Percentiles rank a stretch among this genome's conserved stretches.
Conservation (phyloP, 345 rosid genomes). For the Clarkia xantiana region DNA sequence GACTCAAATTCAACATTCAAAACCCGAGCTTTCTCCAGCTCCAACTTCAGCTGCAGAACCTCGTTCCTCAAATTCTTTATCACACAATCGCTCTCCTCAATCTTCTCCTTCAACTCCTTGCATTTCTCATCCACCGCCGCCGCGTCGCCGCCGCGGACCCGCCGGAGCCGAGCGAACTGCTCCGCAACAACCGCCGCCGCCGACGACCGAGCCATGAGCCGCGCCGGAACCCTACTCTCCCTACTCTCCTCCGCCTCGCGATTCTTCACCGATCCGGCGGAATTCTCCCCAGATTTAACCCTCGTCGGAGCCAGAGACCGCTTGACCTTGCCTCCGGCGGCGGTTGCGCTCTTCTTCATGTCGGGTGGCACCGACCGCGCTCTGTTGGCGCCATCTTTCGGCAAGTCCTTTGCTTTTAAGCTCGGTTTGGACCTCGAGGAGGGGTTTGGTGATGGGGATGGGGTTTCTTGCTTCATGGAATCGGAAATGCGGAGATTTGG, state of each 20-base stretch:
- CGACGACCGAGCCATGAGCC: conserved; percentile 21
- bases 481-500: too few relatives aligned
- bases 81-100: conserved; percentile 30
- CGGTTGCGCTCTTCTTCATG: conserved; percentile 14
- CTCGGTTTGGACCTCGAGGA: conserved; percentile 28
- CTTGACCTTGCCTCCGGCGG: conserved; percentile 14
- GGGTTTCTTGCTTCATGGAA: conserved; percentile 18
- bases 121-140: conserved; percentile 16
- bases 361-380: conserved; percentile 31
- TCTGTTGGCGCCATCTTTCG: conserved; percentile 14
- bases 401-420: conserved; percentile 25
- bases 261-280: conserved; percentile 21
- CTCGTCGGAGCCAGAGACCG: conserved; percentile 25
- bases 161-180: conserved; percentile 42
- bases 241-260: conserved; percentile 13
- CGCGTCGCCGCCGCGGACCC: conserved; percentile 11
- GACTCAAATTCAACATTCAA: conserved; percentile 37
- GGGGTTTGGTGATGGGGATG: conserved; percentile 13
- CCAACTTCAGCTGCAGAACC: conserved; percentile 36
- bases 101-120: conserved; percentile 41
- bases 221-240: conserved; percentile 9
- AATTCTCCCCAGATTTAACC: conserved; percentile 34
- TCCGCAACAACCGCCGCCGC: conserved; percentile 26
- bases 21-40: conserved; percentile 39
- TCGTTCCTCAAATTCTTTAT: conserved; percentile 47